phyloP scores from a whole-genome alignment of 23 red algal species.

The Gracilaria gracilis region DNA sequence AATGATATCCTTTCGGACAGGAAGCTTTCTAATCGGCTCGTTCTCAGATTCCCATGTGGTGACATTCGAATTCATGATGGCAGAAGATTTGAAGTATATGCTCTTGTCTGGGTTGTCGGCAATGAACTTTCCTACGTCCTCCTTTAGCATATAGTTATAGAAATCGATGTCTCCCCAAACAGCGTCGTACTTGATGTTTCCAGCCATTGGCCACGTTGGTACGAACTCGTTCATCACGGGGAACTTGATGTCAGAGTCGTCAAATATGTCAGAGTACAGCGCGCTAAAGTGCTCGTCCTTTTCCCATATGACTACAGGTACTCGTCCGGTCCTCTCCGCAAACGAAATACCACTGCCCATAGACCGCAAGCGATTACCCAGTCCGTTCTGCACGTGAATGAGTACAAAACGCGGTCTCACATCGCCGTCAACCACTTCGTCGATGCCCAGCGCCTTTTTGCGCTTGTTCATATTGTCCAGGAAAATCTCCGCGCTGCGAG shows the following conservation, averaged over 20 bases:
- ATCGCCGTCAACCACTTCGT: slow-evolving; percentile 38
- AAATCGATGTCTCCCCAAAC: slow-evolving; percentile 66
- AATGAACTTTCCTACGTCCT: slow-evolving; percentile 56
- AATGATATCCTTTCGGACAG: slow-evolving; percentile 45
- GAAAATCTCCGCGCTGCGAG: slow-evolving; percentile 28
- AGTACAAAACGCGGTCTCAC: slow-evolving; percentile 61
- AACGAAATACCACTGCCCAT: slow-evolving; percentile 77
- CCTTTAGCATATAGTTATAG: slow-evolving; percentile 83
- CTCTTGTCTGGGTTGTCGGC: slow-evolving; percentile 59
- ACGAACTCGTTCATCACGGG: slow-evolving; percentile 38
- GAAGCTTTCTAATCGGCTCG: slow-evolving; percentile 53
- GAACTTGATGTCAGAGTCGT: slow-evolving; percentile 44
- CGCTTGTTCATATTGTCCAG: slow-evolving; percentile 36
- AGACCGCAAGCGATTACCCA: slow-evolving; percentile 86
- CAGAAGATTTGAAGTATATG: slow-evolving; percentile 78
- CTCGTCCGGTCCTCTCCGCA: slow-evolving; percentile 47
- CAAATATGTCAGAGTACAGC: slow-evolving; percentile 62
- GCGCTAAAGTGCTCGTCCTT: slow-evolving; percentile 75
- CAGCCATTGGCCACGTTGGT: slow-evolving; percentile 58
- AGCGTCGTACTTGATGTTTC: slow-evolving; percentile 52
- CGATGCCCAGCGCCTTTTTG: slow-evolving; percentile 14
- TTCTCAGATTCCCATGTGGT: slow-evolving; percentile 85
- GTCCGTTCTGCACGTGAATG: slow-evolving; percentile 84
- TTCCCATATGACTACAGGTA: slow-evolving; percentile 80
- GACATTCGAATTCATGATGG: slow-evolving; percentile 69